Percentiles rank a stretch among this genome's conserved stretches.
phyloP scores from a whole-genome alignment of 495 filamentous ascomycete species.

The Neurospora sp. region DNA sequence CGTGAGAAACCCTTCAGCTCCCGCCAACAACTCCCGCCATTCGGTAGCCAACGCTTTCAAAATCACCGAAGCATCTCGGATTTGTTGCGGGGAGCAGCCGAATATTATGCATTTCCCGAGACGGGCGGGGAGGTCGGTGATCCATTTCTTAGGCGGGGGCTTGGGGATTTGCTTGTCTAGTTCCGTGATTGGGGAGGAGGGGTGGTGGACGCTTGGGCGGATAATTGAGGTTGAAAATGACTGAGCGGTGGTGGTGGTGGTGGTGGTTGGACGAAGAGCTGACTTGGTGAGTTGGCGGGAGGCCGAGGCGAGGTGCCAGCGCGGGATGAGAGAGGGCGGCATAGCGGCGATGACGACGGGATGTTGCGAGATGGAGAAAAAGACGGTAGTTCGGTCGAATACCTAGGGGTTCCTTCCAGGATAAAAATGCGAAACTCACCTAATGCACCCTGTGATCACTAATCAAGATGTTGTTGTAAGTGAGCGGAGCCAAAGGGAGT shows the following conservation, averaged over 20 bases:
- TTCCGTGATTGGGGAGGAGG: not conserved
- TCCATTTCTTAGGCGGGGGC: slow-evolving; percentile 50
- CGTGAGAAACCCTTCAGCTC: slow-evolving; percentile 73
- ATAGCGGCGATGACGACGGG: not conserved
- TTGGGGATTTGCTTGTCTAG: slow-evolving; percentile 9
- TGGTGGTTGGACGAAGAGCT: not conserved
- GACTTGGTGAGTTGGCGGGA: not conserved
- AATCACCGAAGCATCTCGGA: slow-evolving; percentile 49
- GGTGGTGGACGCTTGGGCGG: no score
- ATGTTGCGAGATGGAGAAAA: not conserved
- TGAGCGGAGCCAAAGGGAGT: not conserved
- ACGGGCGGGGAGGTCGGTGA: slow-evolving; percentile 59
- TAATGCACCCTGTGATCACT: not conserved
- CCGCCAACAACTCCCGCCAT: slow-evolving; percentile 70
- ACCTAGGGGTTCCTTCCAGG: not conserved
- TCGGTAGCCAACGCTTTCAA: slow-evolving; percentile 53
- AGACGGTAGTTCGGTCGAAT: not conserved
- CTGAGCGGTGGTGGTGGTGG: not conserved
- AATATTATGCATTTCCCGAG: slow-evolving; percentile 81
- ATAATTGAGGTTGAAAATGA: no score
- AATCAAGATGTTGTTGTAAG: not conserved
- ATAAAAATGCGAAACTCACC: not conserved
- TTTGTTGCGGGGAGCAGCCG: slow-evolving; percentile 53
- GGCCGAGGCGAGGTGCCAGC: not conserved
- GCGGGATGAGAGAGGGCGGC: not conserved